Base-by-base conservation (phyloP, 129 eudicot genomes). In the Tanacetum coccineum region DNA sequence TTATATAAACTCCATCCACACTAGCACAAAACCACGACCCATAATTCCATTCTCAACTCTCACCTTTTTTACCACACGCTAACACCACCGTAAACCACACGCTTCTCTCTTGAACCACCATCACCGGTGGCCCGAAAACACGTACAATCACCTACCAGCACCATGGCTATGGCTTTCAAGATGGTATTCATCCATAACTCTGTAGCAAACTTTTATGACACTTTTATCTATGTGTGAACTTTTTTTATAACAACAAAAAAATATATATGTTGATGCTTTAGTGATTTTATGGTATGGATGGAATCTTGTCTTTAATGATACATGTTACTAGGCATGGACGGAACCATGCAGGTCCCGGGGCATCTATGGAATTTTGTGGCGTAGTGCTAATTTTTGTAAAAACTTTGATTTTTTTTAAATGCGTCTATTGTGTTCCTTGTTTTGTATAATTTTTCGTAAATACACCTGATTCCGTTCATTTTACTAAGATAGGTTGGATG, bases 81-180 rank as follows among this genome's bases (percentile, higher is more conserved):
- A 57, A 51, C 64, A 40, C 54, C 40, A 26, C 48, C 71, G 30
- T 39, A 26, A 46, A 62, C 46, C 42, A 53, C 64, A 62, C 62
- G 63, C 45, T 60, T 52, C 58, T 64, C 19, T 53, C 73, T 19
- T 14, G 42, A 36, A 36, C 17, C 20, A 17, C 69, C 55, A 3
- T 50, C 47, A 53, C 59, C 62, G 15, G 62, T 32, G 3, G 40
- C 40, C 62, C 36, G 62, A 57, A 13, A 57, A 12, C 62, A 22
- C 40, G 9, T 36, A 36, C 42, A 36, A 39, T 46, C 75, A 46
- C 59, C 67, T 71, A 74, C 76, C 80, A 79, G 74, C 76, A 74
- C 76, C 80, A 79, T 79, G 76, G 83, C 83, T 69, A 79, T 79
- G 83, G 83, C 83, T 39, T 79, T 79, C 73, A 79, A 68, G 67